Conservation (phyloP, 331 rosid genomes). For the Malus hybrid region DNA sequence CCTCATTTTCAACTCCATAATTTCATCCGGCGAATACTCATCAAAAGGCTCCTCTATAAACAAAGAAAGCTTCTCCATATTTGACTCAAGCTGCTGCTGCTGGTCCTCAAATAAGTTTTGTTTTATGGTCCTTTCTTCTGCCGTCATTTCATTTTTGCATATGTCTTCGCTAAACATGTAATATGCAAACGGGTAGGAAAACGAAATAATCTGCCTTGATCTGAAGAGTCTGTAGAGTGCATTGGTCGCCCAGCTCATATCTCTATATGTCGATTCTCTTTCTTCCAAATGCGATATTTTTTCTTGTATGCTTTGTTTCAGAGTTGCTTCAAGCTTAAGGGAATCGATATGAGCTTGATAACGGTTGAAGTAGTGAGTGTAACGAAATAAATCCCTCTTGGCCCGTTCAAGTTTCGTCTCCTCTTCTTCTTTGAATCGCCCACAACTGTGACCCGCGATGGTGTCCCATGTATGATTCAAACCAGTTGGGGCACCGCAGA, state of each 20-base stretch:
- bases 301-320: constrained; percentile 6
- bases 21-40: not conserved
- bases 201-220: constrained; percentile 24
- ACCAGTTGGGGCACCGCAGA: constrained; percentile 31
- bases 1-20: constrained; percentile 11
- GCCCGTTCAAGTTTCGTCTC: constrained; percentile 5
- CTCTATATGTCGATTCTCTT: not conserved
- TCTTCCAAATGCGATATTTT: constrained; percentile 19
- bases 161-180: constrained; percentile 28
- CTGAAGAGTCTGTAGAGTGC: constrained; percentile 24
- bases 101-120: constrained; percentile 33
- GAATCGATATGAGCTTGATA: constrained; percentile 32
- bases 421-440: constrained; percentile 21
- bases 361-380: constrained; percentile 24
- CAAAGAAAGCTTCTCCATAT: constrained; percentile 27
- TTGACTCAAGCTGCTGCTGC: constrained; percentile 37
- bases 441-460: constrained; percentile 29
- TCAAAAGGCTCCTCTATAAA: constrained; percentile 20
- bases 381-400: constrained; percentile 23
- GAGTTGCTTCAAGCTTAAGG: constrained; percentile 18
- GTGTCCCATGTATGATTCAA: constrained; percentile 3
- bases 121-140: constrained; percentile 13
- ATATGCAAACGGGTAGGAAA: constrained; percentile 33
- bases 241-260: constrained; percentile 18
- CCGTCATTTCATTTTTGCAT: constrained; percentile 7